Conservation (phyloP, 306 rosid species). For the Vachellia collinsii region DNA sequence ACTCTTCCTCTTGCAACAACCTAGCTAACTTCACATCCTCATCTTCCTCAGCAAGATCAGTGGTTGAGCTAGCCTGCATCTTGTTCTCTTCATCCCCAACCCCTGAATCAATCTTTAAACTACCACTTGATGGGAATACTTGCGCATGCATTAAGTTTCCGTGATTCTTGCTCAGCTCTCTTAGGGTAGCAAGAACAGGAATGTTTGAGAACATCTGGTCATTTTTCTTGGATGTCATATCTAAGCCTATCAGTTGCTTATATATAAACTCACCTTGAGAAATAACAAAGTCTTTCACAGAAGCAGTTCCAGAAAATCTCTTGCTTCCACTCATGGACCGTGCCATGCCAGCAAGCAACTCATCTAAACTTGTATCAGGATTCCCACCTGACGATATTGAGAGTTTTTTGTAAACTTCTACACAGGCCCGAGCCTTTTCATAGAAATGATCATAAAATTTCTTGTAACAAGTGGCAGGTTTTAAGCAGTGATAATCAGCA, state of each 20-base stretch:
- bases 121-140: slow-evolving; percentile 45
- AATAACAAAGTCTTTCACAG: slow-evolving; percentile 70
- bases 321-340: slow-evolving; percentile 77
- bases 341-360: slow-evolving; percentile 85
- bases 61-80: slow-evolving; percentile 40
- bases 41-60: slow-evolving; percentile 53
- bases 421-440: slow-evolving; percentile 73
- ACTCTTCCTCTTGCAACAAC: slow-evolving; percentile 86
- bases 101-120: slow-evolving; percentile 57
- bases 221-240: slow-evolving; percentile 62
- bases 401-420: slow-evolving; percentile 76
- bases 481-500: slow-evolving; percentile 79
- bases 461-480: slow-evolving; percentile 76
- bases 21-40: slow-evolving; percentile 80
- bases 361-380: slow-evolving; percentile 69
- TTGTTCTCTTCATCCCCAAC: slow-evolving; percentile 40
- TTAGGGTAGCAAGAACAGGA: slow-evolving; percentile 72
- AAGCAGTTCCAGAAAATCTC: slow-evolving; percentile 63
- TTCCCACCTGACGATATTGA: slow-evolving; percentile 73
- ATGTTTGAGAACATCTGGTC: slow-evolving; percentile 59
- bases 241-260: slow-evolving; percentile 81
- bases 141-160: slow-evolving; percentile 47
- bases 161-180: slow-evolving; percentile 60
- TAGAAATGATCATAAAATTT: slow-evolving; percentile 66
- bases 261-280: slow-evolving; percentile 87